Evolutionary conservation across 331 rosid genomes (phyloP).

Genomic region (Phaseolus coccineus): DNA sequence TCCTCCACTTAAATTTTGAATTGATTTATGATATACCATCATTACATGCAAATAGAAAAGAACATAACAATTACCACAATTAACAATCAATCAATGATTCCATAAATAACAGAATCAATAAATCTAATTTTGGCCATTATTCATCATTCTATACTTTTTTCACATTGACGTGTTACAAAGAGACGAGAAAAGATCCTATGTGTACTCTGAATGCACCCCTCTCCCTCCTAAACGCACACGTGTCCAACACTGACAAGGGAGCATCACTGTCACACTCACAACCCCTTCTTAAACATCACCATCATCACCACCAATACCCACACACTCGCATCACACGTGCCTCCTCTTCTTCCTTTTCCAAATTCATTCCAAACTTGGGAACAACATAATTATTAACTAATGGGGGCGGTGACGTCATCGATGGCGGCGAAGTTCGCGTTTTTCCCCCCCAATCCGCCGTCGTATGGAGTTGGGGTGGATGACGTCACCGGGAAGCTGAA

Average conservation of each 20-base stretch:
- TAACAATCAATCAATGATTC: no score
- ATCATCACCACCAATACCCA: not conserved
- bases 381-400: not conserved
- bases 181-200: no score
- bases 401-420: conserved; percentile 95
- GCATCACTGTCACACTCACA: not conserved
- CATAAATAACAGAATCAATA: no score
- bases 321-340: conserved; percentile 61
- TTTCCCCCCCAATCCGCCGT: conserved; percentile 92
- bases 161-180: no score
- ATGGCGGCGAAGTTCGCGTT: conserved; percentile 98
- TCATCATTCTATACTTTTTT: no score
- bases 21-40: no score
- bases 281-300: not conserved
- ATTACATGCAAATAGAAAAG: no score
- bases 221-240: conserved; percentile 57
- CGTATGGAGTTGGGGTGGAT: conserved; percentile 66
- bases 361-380: not conserved
- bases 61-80: no score
- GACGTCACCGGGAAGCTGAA: conserved; percentile 59
- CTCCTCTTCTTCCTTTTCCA: conserved; percentile 43
- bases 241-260: conserved; percentile 25
- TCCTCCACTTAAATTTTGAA: no score
- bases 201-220: no score
- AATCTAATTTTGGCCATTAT: no score